Conservation (phyloP, 2,329 filamentous ascomycete genomes). For the Cladophialophora psammophila region DNA sequence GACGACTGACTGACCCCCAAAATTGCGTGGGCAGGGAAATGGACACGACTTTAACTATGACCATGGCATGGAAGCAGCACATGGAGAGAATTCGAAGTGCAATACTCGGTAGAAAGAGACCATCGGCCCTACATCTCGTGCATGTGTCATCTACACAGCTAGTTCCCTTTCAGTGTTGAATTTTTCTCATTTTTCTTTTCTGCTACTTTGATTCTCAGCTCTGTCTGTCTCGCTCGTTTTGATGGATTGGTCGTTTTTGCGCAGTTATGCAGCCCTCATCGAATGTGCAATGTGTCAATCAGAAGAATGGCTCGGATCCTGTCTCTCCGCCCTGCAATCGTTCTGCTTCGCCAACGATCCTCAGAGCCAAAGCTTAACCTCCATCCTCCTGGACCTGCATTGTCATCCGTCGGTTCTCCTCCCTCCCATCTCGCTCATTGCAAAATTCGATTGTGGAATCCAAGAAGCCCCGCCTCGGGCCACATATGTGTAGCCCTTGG, state of each 20-base stretch:
- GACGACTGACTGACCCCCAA: too few relatives aligned
- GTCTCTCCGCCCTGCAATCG: neutral
- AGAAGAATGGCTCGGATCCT: neutral
- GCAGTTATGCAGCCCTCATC: constrained; percentile 4
- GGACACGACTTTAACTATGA: too few relatives aligned
- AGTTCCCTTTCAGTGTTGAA: neutral
- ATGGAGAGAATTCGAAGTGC: neutral
- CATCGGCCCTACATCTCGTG: neutral
- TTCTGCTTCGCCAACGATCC: neutral
- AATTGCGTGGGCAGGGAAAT: too few relatives aligned
- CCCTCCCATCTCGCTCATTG: neutral
- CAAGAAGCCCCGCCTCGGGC: constrained; percentile 23
- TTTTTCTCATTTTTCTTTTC: constrained; percentile 20
- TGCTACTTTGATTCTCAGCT: constrained; percentile 15
- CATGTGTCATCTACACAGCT: neutral
- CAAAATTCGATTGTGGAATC: constrained; percentile 27
- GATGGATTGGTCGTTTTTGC: constrained; percentile 5
- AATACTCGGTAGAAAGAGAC: neutral
- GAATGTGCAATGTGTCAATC: neutral
- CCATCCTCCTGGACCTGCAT: neutral
- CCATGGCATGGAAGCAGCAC: neutral
- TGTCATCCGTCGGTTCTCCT: neutral
- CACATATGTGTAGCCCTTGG: constrained; percentile 8
- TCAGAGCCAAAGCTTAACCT: neutral
- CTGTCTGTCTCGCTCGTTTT: constrained; percentile 12